Evolutionary conservation across 805 yeast species (phyloP), one percentile per base, ranked within the genome.

Genomic region (Tetrapisispora arboricola): DNA sequence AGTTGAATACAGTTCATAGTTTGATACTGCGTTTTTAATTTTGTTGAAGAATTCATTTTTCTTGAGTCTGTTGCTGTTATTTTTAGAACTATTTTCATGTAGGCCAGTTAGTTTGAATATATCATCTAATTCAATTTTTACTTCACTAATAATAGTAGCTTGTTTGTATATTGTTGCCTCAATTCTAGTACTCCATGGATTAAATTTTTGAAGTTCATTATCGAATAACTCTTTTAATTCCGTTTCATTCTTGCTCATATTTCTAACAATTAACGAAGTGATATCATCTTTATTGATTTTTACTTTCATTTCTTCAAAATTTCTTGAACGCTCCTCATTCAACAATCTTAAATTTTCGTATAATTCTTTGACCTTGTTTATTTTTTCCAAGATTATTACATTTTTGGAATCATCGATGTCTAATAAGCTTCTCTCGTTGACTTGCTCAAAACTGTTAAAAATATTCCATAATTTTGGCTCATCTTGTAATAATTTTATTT

Each of bases 281-380:
- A 87, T 85, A 55, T 90, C 96, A 61, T 90, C 97, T 12, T 71
- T 68, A 51, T 80, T 92, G 26, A 84, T 78, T 36, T 73, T 73
- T 6, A 67, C 70, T 54, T 86, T 86, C 52, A 90, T 67, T 38
- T 78, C 84, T 2, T 69, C 69, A 27, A 84, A 65, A 2, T 80
- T 69, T 29, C 75, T 67, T 6, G 65, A 58, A 35, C 94, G 75
- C 56, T 84, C 92, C 25, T 72, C 65, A 50, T 77, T 77, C 43
- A 86, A 56, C 33, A 73, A 67, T 43, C 74, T 74, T 52, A 90
- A 67, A 42, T 78, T 80, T 36, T 73, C 75, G 34, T 81, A 64
- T 15, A 70, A 58, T n/a, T 72, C 67, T 42, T 80, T 84, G 3
- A 85, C 66, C 18, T 60, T 57, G 10, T 66, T 64, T 15, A 85